These are phyloP conservation scores for Prunus salicina DNA, from an alignment of 306 rosid genomes.

Conservation along the genomic window DNA sequence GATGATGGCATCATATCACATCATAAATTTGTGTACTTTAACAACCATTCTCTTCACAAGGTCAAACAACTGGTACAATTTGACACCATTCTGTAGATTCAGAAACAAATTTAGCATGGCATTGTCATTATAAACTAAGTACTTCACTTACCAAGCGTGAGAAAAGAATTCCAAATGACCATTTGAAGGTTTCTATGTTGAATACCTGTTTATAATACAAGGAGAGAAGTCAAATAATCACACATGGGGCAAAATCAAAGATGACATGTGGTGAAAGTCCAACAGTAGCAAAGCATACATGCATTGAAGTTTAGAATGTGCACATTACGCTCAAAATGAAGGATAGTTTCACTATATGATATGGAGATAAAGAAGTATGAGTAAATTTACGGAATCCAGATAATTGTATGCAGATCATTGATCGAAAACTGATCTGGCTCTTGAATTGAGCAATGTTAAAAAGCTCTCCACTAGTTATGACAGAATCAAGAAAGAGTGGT, in stretches of 20 bases:
- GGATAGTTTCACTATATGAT: no score
- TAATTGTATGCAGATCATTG: neutral
- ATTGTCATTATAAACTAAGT: neutral
- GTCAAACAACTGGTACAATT: neutral
- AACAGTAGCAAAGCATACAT: neutral
- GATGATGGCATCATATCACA: constrained; percentile 3
- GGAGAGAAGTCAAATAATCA: constrained; percentile 5
- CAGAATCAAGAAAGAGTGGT: no score
- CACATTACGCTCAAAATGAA: neutral
- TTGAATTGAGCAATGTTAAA: no score
- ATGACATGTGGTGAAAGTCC: neutral
- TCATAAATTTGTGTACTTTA: neutral
- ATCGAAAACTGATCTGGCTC: neutral
- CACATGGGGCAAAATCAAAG: constrained; percentile 21
- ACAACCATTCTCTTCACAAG: neutral
- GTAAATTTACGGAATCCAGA: neutral
- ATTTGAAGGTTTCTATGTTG: constrained; percentile 84
- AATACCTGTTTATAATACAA: constrained; percentile 64
- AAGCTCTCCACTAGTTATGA: no score
- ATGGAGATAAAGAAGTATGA: neutral
- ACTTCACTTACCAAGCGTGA: constrained; percentile 83
- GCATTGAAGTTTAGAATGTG: neutral
- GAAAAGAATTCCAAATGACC: constrained; percentile 98
- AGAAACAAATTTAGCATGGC: constrained; percentile 7
- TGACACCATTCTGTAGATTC: constrained; percentile 3